phyloP scores from a whole-genome alignment of 208 protist genomes.

The Trypanosoma congolense region DNA sequence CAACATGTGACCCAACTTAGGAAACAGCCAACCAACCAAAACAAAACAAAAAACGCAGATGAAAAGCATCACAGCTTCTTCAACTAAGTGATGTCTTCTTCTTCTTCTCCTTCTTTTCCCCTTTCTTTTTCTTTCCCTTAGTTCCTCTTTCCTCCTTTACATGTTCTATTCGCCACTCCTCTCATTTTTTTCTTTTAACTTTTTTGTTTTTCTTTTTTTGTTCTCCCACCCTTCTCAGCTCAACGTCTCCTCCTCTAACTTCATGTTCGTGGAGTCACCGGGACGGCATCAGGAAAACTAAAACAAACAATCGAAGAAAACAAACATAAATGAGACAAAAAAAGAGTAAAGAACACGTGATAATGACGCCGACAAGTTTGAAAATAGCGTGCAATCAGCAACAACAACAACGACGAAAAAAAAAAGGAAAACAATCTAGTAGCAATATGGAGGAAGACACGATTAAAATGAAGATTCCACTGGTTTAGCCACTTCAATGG shows the following conservation, averaged over 20 bases:
- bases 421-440: background rate
- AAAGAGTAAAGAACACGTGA: background rate
- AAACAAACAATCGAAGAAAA: background rate
- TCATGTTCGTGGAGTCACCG: background rate
- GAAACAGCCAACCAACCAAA: too few relatives aligned
- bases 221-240: background rate
- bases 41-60: too few relatives aligned
- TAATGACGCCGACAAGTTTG: background rate
- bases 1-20: too few relatives aligned
- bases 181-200: background rate
- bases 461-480: too few relatives aligned
- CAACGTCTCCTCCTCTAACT: background rate
- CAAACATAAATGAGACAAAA: background rate
- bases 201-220: background rate
- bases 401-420: background rate
- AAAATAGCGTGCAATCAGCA: background rate
- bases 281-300: background rate
- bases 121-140: background rate
- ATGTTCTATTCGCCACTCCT: background rate
- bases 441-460: too few relatives aligned
- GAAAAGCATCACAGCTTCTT: too few relatives aligned
- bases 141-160: background rate
- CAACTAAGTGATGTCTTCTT: too few relatives aligned
- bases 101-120: background rate
- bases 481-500: too few relatives aligned